These are phyloP conservation scores for Clitoria ternatea DNA, from an alignment of 306 rosid genomes.

Conservation along the genomic window DNA sequence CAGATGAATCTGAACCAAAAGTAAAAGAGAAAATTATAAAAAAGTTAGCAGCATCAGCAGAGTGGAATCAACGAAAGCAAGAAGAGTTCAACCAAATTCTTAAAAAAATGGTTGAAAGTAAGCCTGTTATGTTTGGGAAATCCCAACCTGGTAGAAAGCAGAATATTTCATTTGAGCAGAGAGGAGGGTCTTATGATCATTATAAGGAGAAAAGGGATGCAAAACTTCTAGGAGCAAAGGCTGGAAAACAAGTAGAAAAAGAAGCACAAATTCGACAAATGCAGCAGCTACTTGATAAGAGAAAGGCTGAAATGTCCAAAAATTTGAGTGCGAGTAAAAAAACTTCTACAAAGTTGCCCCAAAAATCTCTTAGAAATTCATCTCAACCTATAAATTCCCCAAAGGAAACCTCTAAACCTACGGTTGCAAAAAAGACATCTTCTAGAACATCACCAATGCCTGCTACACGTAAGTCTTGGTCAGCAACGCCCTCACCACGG, in stretches of 20 bases:
- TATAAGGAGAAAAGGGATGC: slow-evolving; percentile 88
- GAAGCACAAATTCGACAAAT: slow-evolving; percentile 60
- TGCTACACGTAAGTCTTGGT: slow-evolving; percentile 88
- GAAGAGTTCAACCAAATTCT: slow-evolving; percentile 85
- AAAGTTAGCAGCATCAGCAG: slow-evolving; percentile 55
- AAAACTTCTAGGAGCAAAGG: slow-evolving; percentile 63
- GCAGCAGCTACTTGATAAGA: slow-evolving; percentile 63
- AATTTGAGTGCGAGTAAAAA: slow-evolving; percentile 48
- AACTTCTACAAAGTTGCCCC: slow-evolving; percentile 41
- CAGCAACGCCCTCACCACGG: slow-evolving; percentile 68
- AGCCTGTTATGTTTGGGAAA: slow-evolving; percentile 50
- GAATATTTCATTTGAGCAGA: slow-evolving; percentile 51
- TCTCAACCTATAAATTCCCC: slow-evolving; percentile 50
- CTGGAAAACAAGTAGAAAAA: slow-evolving; percentile 57
- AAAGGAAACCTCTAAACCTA: slow-evolving; percentile 54
- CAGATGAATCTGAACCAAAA: slow-evolving; percentile 34
- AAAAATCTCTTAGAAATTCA: slow-evolving; percentile 44
- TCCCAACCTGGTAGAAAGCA: slow-evolving; percentile 61
- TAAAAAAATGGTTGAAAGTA: slow-evolving; percentile 70
- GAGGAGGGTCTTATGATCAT: slow-evolving; percentile 74
- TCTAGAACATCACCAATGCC: slow-evolving; percentile 63
- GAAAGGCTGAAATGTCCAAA: slow-evolving; percentile 64
- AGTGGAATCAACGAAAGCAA: slow-evolving; percentile 75
- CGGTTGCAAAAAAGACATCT: slow-evolving; percentile 39
- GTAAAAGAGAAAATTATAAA: slow-evolving; percentile 36